Conservation (phyloP, 2,329 filamentous ascomycete genomes). For the Calonectria fujianensis region DNA sequence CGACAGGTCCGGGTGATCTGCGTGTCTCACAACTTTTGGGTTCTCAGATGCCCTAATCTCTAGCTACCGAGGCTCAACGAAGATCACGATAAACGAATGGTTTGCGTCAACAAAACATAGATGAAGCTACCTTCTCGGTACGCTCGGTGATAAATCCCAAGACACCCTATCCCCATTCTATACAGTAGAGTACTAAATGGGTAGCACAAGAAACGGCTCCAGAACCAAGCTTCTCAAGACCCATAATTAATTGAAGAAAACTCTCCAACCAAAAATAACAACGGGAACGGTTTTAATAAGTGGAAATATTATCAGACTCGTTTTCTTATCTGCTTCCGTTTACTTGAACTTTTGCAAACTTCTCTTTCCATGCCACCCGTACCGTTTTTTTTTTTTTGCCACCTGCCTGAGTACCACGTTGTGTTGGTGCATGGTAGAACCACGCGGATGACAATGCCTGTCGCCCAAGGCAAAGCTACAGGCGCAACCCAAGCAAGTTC, state of each 20-base stretch:
- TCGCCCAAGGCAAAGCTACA: slow-evolving; percentile 18
- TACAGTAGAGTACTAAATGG: not conserved
- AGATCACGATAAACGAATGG: slow-evolving; percentile 17
- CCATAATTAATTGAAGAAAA: slow-evolving; percentile 8
- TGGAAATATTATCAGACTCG: not conserved
- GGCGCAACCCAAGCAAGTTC: slow-evolving; percentile 26
- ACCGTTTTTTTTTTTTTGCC: slow-evolving; percentile 20
- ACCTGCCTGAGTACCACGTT: slow-evolving; percentile 1
- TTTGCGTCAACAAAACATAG: slow-evolving; percentile 6
- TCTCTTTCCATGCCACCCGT: not conserved
- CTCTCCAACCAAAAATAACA: not conserved
- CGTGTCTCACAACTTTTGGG: slow-evolving; percentile 51
- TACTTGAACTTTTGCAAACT: not conserved
- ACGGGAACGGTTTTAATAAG: not conserved
- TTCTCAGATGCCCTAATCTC: slow-evolving; percentile 22
- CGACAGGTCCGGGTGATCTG: slow-evolving; percentile 57
- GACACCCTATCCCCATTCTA: not conserved
- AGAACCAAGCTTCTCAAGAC: not conserved
- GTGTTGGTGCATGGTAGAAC: slow-evolving; percentile 2
- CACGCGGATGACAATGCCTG: not conserved
- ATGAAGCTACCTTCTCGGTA: not conserved
- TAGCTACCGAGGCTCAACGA: slow-evolving; percentile 21
- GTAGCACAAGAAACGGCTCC: not conserved
- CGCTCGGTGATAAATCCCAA: not conserved
- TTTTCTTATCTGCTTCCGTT: not conserved